These are phyloP conservation scores for Dothideomycetes sp. DNA, from an alignment of 2,329 filamentous ascomycete genomes.

Conservation along the genomic window DNA sequence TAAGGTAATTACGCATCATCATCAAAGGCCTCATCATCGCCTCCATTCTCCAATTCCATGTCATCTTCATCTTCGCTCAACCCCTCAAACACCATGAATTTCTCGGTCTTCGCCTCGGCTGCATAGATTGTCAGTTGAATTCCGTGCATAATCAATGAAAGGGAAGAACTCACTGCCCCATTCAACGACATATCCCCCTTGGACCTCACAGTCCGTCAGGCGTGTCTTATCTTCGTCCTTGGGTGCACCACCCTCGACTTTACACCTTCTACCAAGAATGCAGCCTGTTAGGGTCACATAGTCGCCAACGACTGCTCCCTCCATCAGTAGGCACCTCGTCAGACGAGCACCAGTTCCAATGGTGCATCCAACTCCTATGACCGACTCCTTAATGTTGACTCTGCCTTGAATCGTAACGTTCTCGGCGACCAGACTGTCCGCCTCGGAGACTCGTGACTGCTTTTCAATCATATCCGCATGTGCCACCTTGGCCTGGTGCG, in stretches of 20 bases:
- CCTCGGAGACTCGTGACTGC: slow-evolving; percentile 69
- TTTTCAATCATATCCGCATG: slow-evolving; percentile 72
- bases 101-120: slow-evolving; percentile 49
- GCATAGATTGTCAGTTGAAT: slow-evolving; percentile 1
- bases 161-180: slow-evolving; percentile 47
- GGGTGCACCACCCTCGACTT: slow-evolving; percentile 66
- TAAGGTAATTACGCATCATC: background rate
- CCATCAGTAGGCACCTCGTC: slow-evolving; percentile 84
- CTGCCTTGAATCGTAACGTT: slow-evolving; percentile 86
- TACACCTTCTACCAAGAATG: slow-evolving; percentile 69
- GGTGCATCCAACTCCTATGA: slow-evolving; percentile 78
- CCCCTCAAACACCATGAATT: slow-evolving; percentile 44
- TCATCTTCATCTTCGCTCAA: slow-evolving; percentile 20
- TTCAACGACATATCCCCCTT: slow-evolving; percentile 71
- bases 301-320: slow-evolving; percentile 75
- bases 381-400: slow-evolving; percentile 81
- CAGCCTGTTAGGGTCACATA: slow-evolving; percentile 79
- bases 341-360: slow-evolving; percentile 79
- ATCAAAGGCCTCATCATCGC: slow-evolving; percentile 1
- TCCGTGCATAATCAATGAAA: background rate
- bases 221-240: slow-evolving; percentile 33
- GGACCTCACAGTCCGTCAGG: slow-evolving; percentile 85
- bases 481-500: slow-evolving; percentile 68
- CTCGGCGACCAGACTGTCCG: slow-evolving; percentile 73
- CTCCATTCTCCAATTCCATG: slow-evolving; percentile 12